Conservation (phyloP, 2,329 filamentous ascomycete species). For the Cercospora janseana region DNA sequence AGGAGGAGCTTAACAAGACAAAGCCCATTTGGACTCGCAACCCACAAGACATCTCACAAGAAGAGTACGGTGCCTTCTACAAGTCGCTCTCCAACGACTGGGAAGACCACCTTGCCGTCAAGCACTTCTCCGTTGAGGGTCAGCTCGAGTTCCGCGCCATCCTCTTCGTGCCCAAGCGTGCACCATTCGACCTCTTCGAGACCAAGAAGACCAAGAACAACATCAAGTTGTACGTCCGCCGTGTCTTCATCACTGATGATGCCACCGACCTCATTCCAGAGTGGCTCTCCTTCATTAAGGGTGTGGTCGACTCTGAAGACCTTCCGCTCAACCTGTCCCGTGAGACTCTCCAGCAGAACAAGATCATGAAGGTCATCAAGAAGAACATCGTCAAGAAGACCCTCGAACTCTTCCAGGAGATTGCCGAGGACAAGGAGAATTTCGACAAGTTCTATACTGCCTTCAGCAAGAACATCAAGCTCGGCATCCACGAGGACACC, state of each 20-base stretch:
- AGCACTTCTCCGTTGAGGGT: slow-evolving; percentile 99
- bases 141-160: slow-evolving; percentile 99
- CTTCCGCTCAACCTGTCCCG: slow-evolving; percentile 98
- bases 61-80: slow-evolving; percentile 99
- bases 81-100: slow-evolving; percentile 99
- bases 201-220: slow-evolving; percentile 99
- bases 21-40: slow-evolving; percentile 99
- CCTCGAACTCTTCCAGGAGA: slow-evolving; percentile 98
- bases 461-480: slow-evolving; percentile 99
- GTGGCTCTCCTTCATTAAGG: slow-evolving; percentile 99
- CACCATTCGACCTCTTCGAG: slow-evolving; percentile 99
- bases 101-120: slow-evolving; percentile 99
- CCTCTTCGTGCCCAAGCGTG: slow-evolving; percentile 98
- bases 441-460: slow-evolving; percentile 99
- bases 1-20: slow-evolving; percentile 99
- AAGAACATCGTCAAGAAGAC: slow-evolving; percentile 99
- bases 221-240: slow-evolving; percentile 99
- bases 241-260: slow-evolving; percentile 99
- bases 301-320: slow-evolving; percentile 99
- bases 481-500: slow-evolving; percentile 98
- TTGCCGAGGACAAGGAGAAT: slow-evolving; percentile 98
- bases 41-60: slow-evolving; percentile 87
- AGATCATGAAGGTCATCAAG: slow-evolving; percentile 99
- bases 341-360: slow-evolving; percentile 99
- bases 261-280: slow-evolving; percentile 98